A percentile compares a stretch with the other conserved stretches of the same genome.
These are phyloP conservation scores for Aspergillus calidoustus DNA, from an alignment of 2,329 filamentous ascomycete genomes.

Conservation along the genomic window DNA sequence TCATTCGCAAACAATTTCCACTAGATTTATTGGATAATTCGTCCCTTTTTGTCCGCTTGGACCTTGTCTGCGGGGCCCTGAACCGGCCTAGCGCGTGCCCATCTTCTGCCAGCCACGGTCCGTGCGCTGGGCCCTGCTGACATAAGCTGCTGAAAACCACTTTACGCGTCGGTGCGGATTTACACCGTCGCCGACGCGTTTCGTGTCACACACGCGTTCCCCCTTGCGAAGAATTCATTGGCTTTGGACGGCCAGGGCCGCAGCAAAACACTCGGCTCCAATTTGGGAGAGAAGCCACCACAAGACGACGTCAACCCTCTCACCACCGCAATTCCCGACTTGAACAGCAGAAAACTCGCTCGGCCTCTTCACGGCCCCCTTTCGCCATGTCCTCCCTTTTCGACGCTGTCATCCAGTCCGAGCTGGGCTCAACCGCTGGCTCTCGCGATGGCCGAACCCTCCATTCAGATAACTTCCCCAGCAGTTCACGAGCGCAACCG, in stretches of 20 bases:
- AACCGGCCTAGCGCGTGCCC: slow-evolving; percentile 18
- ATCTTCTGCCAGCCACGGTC: not conserved
- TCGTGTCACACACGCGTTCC: slow-evolving; percentile 34
- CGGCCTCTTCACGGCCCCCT: slow-evolving; percentile 15
- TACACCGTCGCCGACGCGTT: slow-evolving; percentile 31
- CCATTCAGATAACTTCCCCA: slow-evolving; percentile 51
- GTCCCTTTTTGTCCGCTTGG: slow-evolving; percentile 21
- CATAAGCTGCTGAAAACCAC: slow-evolving; percentile 33
- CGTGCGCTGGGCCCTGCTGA: slow-evolving; percentile 11
- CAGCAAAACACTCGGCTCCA: not conserved
- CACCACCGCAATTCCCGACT: not conserved
- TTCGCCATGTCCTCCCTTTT: slow-evolving; percentile 47
- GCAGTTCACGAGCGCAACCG: slow-evolving; percentile 58
- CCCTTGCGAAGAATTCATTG: slow-evolving; percentile 14
- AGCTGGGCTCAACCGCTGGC: slow-evolving; percentile 42
- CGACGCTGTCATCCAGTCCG: slow-evolving; percentile 48
- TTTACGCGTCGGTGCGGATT: slow-evolving; percentile 37
- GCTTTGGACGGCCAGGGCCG: not conserved
- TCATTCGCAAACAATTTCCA: slow-evolving; percentile 11
- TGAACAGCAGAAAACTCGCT: not conserved
- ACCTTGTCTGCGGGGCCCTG: slow-evolving; percentile 16
- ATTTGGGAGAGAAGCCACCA: not conserved
- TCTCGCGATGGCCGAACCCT: slow-evolving; percentile 33
- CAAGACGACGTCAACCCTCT: not conserved
- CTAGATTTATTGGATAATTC: not conserved